Conservation (phyloP, 495 filamentous ascomycete genomes). For the Amniculicola lignicola region DNA sequence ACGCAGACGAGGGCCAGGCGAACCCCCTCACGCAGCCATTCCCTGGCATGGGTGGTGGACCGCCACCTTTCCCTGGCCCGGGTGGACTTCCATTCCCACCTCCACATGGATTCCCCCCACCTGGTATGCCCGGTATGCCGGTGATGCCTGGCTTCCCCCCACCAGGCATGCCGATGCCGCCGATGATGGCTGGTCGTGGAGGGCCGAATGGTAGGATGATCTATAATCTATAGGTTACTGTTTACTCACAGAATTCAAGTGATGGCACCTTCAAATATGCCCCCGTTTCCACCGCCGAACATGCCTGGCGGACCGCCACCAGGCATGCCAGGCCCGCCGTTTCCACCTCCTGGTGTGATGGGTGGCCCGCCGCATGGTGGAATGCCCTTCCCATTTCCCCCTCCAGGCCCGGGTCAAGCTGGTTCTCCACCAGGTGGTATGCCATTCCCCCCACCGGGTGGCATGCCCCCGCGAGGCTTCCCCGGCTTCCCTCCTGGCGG, state of each 20-base stretch:
- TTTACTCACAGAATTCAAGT: no score
- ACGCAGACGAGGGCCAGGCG: constrained; percentile 86
- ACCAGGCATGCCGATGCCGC: constrained; percentile 41
- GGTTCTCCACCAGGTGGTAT: constrained; percentile 26
- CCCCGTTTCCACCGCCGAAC: constrained; percentile 32
- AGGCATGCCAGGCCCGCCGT: constrained; percentile 14
- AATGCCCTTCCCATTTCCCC: constrained; percentile 50
- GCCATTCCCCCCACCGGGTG: constrained; percentile 33
- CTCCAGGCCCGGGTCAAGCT: constrained; percentile 12
- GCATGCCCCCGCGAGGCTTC: constrained; percentile 18
- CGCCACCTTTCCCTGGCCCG: constrained; percentile 43
- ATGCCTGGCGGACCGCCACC: constrained; percentile 6
- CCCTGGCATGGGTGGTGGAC: constrained; percentile 38
- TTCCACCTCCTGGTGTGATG: constrained; percentile 29
- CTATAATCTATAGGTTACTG: no score
- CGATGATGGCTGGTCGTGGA: constrained; percentile 32
- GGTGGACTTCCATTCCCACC: not conserved
- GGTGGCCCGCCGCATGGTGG: constrained; percentile 4
- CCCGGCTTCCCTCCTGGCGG: constrained; percentile 21
- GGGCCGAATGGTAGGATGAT: constrained; percentile 22
- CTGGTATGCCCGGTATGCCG: constrained; percentile 48
- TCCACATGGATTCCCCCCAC: constrained; percentile 52
- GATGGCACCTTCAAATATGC: constrained; percentile 19
- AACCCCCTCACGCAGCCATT: constrained; percentile 70
- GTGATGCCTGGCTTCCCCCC: constrained; percentile 11